phyloP scores from a whole-genome alignment of 495 filamentous ascomycete species.

The Recurvomyces mirabilis region DNA sequence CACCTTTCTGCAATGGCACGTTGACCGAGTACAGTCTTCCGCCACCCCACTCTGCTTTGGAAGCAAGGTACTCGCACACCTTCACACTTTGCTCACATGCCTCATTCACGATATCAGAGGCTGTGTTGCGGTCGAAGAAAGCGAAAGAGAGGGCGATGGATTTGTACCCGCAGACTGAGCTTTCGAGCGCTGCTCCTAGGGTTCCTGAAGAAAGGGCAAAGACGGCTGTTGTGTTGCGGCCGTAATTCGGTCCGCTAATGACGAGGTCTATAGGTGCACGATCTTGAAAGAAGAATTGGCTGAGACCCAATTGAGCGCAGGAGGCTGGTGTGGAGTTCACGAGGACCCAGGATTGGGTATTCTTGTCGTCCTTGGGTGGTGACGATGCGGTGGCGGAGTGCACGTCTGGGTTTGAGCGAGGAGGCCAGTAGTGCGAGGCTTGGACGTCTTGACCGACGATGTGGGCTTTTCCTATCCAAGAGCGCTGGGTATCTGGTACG shows the following conservation, averaged over 20 bases:
- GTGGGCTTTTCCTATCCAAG: constrained; percentile 97
- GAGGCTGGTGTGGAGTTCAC: constrained; percentile 79
- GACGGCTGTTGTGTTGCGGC: constrained; percentile 81
- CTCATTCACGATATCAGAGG: constrained; percentile 61
- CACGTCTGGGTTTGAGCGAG: constrained; percentile 46
- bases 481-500: constrained; percentile 81
- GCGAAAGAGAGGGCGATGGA: constrained; percentile 80
- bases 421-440: constrained; percentile 72
- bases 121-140: constrained; percentile 71
- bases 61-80: constrained; percentile 64
- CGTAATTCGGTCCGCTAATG: constrained; percentile 87
- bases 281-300: constrained; percentile 77
- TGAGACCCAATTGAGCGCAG: constrained; percentile 81
- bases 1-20: constrained; percentile 61
- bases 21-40: constrained; percentile 70
- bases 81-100: constrained; percentile 58
- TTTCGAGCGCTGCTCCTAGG: constrained; percentile 83
- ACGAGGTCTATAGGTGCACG: constrained; percentile 74
- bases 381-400: constrained; percentile 21
- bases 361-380: background rate
- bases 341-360: constrained; percentile 76
- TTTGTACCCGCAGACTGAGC: constrained; percentile 65
- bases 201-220: constrained; percentile 87
- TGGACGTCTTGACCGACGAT: constrained; percentile 75
- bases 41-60: constrained; percentile 58